Percentiles rank a stretch among this genome's conserved stretches.
Conservation (phyloP, 768 basidiomycete species). For the Trametes cubensis region DNA sequence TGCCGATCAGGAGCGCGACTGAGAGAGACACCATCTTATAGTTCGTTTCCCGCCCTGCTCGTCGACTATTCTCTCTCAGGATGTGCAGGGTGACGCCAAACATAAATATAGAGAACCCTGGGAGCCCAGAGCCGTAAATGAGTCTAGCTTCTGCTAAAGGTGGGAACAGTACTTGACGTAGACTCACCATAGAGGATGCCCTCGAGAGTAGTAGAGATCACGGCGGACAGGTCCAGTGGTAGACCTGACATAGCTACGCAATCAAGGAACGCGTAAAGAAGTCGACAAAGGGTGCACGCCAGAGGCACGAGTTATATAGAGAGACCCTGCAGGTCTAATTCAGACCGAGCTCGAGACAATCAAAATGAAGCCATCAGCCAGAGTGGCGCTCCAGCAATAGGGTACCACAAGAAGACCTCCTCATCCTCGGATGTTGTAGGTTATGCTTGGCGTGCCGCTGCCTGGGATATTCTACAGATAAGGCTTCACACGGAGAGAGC, state of each 20-base stretch:
- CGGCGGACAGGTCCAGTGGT: conserved; percentile 27
- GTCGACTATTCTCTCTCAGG: conserved; percentile 13
- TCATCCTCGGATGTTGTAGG: too few relatives aligned
- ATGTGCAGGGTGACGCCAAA: conserved; percentile 36
- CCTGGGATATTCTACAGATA: too few relatives aligned
- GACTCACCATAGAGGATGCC: conserved; percentile 31
- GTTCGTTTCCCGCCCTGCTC: not conserved
- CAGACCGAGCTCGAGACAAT: too few relatives aligned
- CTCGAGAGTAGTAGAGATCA: conserved; percentile 33
- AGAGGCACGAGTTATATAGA: not conserved
- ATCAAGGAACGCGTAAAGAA: not conserved
- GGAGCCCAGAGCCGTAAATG: too few relatives aligned
- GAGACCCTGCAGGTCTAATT: not conserved
- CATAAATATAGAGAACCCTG: conserved; percentile 42
- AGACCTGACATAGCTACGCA: conserved; percentile 10
- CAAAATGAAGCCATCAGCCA: too few relatives aligned
- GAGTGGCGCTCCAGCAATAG: too few relatives aligned
- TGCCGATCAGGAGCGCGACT: conserved; percentile 33
- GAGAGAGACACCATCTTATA: conserved; percentile 25
- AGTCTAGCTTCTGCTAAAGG: too few relatives aligned
- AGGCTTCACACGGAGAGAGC: too few relatives aligned
- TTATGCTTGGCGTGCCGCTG: too few relatives aligned
- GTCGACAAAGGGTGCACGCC: not conserved
- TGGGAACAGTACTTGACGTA: too few relatives aligned
- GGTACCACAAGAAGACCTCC: too few relatives aligned